Evolutionary conservation across 78 protist genomes (phyloP), one percentile per base, ranked within the genome.

Genomic region (Neovahlkampfia damariscottae): DNA sequence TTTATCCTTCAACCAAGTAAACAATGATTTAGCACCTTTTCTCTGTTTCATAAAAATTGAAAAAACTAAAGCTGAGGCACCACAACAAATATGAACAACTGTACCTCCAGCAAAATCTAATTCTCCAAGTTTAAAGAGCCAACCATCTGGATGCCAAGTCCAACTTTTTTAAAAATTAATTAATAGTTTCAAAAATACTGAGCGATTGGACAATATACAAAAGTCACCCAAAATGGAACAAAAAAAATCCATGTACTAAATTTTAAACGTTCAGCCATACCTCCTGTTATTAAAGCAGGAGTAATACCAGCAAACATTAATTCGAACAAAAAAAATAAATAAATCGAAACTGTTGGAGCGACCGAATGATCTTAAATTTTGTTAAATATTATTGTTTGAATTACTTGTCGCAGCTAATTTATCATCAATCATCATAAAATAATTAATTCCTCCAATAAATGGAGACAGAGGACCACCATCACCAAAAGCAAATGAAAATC

Each of bases 81-180:
- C 95, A 31, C 93, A 88, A 2, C 88, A 68, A 30, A 87, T 83
- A 75, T 91, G 95, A 78, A 91, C 88, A 40, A 86, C 92, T 8
- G 88, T 86, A 40, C 95, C 95, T 27, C 95, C 95, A 4, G 94
- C 92, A 69, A 88, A 88, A 85, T 91, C 95, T 2, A 79, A 74
- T 19, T 77, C 85, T 41, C 87, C 87, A 1, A 70, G 2, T 8
- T 70, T 37, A n/a, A 0, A 1, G 59, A 91, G 76, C 87, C 87
- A 91, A 41, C 95, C 95, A n/a, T 74, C 85, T 8, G 72, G 1
- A 37, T 3, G 3, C 82, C 82, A 77, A 27, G 68, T 37, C 83
- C 85, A 77, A 5, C 19, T 19, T 19, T 69, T n/a, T n/a, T n/a
- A n/a, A 34, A 19, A 34, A 19, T 69, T 69, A 50, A 19, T 69